Percentiles rank a stretch among this genome's conserved stretches.
Evolutionary conservation across 768 basidiomycete species (phyloP).

Genomic region (Leccinellum albellum): DNA sequence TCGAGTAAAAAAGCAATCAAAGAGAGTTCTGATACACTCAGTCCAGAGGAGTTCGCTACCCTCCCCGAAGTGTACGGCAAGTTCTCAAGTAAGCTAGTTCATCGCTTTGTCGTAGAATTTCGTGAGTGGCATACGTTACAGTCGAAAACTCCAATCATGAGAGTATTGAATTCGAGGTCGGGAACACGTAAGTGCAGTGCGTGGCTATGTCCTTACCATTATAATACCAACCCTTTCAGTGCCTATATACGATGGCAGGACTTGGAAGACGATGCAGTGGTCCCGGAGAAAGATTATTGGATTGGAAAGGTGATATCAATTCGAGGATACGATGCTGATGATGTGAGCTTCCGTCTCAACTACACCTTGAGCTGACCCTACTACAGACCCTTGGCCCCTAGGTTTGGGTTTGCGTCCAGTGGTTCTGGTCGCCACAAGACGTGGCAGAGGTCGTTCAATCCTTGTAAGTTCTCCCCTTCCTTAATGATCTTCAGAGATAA

Average conservation of each 20-base stretch:
- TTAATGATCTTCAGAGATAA: not conserved
- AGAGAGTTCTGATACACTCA: constrained; percentile 2
- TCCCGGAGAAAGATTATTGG: constrained; percentile 46
- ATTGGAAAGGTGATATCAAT: constrained; percentile 49
- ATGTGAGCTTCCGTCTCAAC: constrained; percentile 21
- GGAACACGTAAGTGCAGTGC: constrained; percentile 32
- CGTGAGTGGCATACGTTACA: not conserved
- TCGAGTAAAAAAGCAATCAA: not conserved
- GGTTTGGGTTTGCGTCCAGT: constrained; percentile 54
- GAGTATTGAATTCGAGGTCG: constrained; percentile 23
- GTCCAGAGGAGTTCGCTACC: constrained; percentile 9
- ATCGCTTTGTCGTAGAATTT: not conserved
- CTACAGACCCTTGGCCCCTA: constrained; percentile 14
- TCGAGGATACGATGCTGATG: constrained; percentile 26
- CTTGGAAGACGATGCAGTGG: not conserved
- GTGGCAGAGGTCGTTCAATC: constrained; percentile 41
- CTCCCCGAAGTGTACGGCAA: constrained; percentile 6
- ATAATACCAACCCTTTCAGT: constrained; percentile 12
- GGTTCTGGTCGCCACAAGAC: constrained; percentile 55
- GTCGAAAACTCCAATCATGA: constrained; percentile 14
- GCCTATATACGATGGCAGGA: constrained; percentile 31
- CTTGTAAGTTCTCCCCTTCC: constrained; percentile 38
- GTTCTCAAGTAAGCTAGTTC: constrained; percentile 17
- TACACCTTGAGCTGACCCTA: not conserved
- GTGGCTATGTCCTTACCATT: not conserved